Conservation (phyloP, 192 early-diverging fungal genomes). For the Backusella macrospora region DNA sequence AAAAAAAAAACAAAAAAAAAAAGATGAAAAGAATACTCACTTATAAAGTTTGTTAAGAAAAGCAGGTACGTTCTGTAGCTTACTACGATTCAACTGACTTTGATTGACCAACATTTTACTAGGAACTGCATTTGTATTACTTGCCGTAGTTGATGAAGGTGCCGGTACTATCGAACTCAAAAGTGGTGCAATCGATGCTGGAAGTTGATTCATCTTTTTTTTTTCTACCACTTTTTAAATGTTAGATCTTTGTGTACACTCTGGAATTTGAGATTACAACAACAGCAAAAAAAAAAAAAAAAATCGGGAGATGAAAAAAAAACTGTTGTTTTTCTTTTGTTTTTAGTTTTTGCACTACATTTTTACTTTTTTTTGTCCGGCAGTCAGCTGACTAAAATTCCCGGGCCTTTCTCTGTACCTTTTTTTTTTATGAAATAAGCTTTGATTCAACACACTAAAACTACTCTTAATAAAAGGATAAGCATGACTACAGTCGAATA, state of each 20-base stretch:
- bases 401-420: too few species aligned
- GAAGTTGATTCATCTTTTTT: slow-evolving; percentile 26
- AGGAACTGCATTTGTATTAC: neutral
- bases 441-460: too few species aligned
- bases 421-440: too few species aligned
- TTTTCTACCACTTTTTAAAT: neutral
- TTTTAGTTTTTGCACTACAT: too few species aligned
- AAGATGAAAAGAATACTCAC: slow-evolving; percentile 45
- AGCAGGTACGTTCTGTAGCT: slow-evolving; percentile 69
- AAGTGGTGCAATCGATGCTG: slow-evolving; percentile 22
- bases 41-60: slow-evolving; percentile 94
- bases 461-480: too few species aligned
- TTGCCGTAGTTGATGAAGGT: neutral
- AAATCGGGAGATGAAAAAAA: neutral
- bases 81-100: slow-evolving; percentile 22
- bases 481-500: too few species aligned
- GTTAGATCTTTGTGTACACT: neutral
- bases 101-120: slow-evolving; percentile 23
- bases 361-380: too few species aligned
- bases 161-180: slow-evolving; percentile 12
- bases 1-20: too few species aligned
- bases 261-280: neutral
- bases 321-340: too few species aligned
- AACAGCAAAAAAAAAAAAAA: neutral
- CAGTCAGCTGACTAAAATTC: too few species aligned